These are phyloP conservation scores for Chrysochromulina parva DNA, from an alignment of 78 protist species.

Conservation along the genomic window DNA sequence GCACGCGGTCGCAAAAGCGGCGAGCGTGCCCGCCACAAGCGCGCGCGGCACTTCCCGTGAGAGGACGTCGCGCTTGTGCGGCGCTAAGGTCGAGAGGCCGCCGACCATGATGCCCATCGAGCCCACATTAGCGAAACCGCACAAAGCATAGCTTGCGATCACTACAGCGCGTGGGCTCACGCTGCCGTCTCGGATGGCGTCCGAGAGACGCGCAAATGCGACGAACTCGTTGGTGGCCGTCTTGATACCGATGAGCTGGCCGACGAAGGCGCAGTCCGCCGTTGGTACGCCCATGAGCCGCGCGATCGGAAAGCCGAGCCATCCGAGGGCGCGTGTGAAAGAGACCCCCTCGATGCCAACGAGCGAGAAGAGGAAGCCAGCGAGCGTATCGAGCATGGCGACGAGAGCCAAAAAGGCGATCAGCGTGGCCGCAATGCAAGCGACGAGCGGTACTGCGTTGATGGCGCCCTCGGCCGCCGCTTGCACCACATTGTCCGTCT, in stretches of 20 bases:
- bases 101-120: constrained; percentile 7
- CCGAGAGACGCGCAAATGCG: not conserved
- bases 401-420: not conserved
- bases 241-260: not conserved
- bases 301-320: not conserved
- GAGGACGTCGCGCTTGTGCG: no score
- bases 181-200: not conserved
- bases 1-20: no score
- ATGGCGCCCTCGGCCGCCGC: not conserved
- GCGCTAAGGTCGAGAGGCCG: not conserved
- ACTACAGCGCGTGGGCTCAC: not conserved
- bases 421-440: not conserved
- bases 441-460: not conserved
- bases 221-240: constrained; percentile 1
- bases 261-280: not conserved
- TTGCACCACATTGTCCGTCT: no score
- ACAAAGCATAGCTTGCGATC: not conserved
- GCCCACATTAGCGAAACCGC: constrained; percentile 21
- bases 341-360: not conserved
- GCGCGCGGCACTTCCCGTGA: no score
- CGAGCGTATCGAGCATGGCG: not conserved
- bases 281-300: not conserved
- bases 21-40: no score
- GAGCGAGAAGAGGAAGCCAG: not conserved
- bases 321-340: not conserved